Evolutionary conservation across 192 early-diverging fungal species (phyloP), one percentile per base, ranked within the genome.

Genomic region (Paraglomus brasilianum): DNA sequence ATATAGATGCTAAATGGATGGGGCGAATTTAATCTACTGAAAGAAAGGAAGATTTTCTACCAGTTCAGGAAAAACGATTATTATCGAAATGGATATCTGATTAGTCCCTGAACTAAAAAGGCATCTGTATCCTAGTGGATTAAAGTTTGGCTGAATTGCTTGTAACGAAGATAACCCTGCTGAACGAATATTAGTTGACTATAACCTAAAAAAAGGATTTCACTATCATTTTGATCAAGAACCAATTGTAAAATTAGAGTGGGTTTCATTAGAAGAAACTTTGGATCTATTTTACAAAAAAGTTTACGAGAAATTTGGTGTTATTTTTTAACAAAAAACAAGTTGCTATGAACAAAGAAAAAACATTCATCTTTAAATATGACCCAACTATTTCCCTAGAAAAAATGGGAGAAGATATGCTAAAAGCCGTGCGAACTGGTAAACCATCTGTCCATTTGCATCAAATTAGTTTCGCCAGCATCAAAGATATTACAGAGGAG

Each of bases 1-100:
- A 56, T 56, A 56, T 56, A 56, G 53, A 56, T 56, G 53, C 6
- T 56, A 56, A 56, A 56, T 56, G 53, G 30, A 56, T 22, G 53
- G 30, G 6, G 53, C 3, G 4, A 56, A 10, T 56, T 56, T 56
- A 56, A 15, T 56, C 10, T 56, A n/a, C 30, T 24, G 22, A 2
- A 56, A 24, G 10, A 56, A 56, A 56, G 19, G 19, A 56, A 56
- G 7, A 56, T 56, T 56, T 56, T 56, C 4, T 1, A 56, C 30
- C 19, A 56, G 53, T 56, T 56, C 53, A 24, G 53, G 53, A 10
- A 56, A 56, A 56, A 56, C 19, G 6, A 56, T 56, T 24, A 56
- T 56, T 56, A 21, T 56, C 14, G 19, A 56, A 56, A 21, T 56
- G 19, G 53, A 56, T 56, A 56, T 56, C 6, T 56, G 53, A 56